Base-by-base conservation (phyloP, 2,329 filamentous ascomycete species). In the Parastagonospora nodorum region DNA sequence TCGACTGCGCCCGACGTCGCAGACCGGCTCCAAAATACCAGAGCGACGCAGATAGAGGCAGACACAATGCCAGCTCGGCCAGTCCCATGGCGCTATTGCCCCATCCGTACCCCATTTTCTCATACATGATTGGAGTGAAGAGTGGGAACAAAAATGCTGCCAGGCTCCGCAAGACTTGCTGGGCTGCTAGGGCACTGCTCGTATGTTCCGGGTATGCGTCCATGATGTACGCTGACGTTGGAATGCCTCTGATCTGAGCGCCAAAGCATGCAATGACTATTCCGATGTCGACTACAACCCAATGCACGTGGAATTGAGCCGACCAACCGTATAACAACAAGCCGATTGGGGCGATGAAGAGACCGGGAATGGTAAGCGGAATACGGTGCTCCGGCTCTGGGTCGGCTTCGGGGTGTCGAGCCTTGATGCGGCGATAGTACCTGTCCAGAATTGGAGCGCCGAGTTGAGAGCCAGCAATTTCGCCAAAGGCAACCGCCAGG, bases 151-250 rank as follows among this genome's bases (percentile, higher is more conserved):
- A 11, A 36, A 67, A 64, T 1, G 64, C 62, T 8, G 51, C 49
- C 40, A 67, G n/a, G 33, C 60, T 67, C 3, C 49, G 43, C 11
- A 58, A 35, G 35, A 69, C 58, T 30, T 64, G 59, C 12, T 50
- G 52, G 29, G 60, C 59, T 5, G 64, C 60, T 48, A 51, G 33
- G 1, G 61, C 63, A 19, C 50, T 60, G 28, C 62, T 63, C 0
- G 55, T 62, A 50, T 79, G 71, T 0, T 78, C 75, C 1, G 46
- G 38, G 60, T 80, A 87, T 2, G 79, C 77, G 46, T 89, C 85
- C 42, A 88, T 81, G 2, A 88, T 75, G 56, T 89, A 89, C 9
- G 82, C 82, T 40, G 80, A 77, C 2, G 80, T 64, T 0, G 77
- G 71, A 75, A 84, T 59, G 3, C 50, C 58, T 1, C 31, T 39